Conservation (phyloP, 805 yeast species). For the Nakazawaea holstii region DNA sequence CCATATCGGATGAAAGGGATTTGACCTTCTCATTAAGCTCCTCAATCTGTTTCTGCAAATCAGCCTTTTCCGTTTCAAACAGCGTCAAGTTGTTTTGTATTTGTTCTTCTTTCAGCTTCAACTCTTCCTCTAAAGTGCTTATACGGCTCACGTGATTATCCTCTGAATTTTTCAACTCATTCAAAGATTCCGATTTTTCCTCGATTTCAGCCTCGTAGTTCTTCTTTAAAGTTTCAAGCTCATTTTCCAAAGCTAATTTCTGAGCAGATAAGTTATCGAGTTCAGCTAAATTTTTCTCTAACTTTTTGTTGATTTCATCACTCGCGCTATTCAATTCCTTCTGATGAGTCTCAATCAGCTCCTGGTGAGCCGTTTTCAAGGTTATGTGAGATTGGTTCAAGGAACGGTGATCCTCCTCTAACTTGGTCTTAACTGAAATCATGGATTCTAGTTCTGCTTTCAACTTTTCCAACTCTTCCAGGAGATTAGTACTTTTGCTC, state of each 20-base stretch:
- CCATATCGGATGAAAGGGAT: too few species aligned
- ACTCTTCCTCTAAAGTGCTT: neutral
- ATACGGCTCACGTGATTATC: too few species aligned
- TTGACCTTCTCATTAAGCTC: too few species aligned
- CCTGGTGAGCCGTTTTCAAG: neutral
- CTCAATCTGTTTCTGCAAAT: too few species aligned
- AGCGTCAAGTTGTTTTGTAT: too few species aligned
- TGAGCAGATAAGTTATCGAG: neutral
- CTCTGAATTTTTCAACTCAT: neutral
- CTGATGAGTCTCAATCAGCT: conserved; percentile 5
- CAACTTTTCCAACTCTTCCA: neutral
- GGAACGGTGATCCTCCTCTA: neutral
- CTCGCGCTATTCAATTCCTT: conserved; percentile 5
- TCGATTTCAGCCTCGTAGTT: neutral
- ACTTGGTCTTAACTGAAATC: neutral
- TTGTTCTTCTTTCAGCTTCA: neutral
- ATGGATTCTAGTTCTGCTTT: neutral
- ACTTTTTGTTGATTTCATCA: neutral
- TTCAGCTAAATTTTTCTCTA: neutral
- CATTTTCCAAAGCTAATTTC: too few species aligned
- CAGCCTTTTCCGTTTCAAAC: too few species aligned
- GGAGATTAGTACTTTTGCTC: neutral
- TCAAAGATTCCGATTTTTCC: neutral
- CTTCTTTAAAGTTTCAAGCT: too few species aligned
- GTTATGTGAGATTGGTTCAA: neutral